Evolutionary conservation across 208 protist species (phyloP), one percentile per base, ranked within the genome.

Genomic region (Acanthamoeba divionensis): DNA sequence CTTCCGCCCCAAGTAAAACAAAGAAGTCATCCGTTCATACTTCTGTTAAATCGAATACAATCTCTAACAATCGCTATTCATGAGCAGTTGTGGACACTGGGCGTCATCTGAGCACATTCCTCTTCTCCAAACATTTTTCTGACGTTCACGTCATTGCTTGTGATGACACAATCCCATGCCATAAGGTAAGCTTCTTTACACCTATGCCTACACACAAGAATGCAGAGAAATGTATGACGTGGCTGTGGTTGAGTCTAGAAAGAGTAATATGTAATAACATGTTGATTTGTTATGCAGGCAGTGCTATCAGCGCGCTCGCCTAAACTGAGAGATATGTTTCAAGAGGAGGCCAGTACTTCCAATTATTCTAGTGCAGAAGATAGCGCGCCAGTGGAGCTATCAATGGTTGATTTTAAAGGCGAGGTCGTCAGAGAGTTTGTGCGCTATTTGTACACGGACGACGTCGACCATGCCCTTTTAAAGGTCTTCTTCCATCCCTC

Each of bases 391-490:
- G 54, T 65, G 6, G 48, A 85, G 75, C 7, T 85, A 36, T 31
- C 36, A 44, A 33, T 85, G 75, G 33, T 18, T 24, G 8, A 85
- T 33, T 9, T 57, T 2, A 5, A 15, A 0, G 50, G 41, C 36
- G 54, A 85, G 1, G 52, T 65, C 21, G 60, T 85, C 75, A 29
- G 31, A 0, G 75, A 57, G 54, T 85, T 85, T 41, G 50, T 85
- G 24, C 13, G 50, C 15, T 85, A 85, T 29, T 55, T 85, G 24
- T 85, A 85, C 50, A 12, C 38, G 33, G 75, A 85, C 75, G 31
- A 15, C 8, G 50, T 66, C 26, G 75, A 85, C 9, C 60, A 66
- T 29, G 31, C 38, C 4, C 41, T 26, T 33, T 36, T 85, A 21
- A 45, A 85, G 75, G 75, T 65, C 0, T 0, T 41, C 15, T 12